Evolutionary conservation across 2,329 filamentous ascomycete genomes (phyloP).

Genomic region (Penicillium paneum): DNA sequence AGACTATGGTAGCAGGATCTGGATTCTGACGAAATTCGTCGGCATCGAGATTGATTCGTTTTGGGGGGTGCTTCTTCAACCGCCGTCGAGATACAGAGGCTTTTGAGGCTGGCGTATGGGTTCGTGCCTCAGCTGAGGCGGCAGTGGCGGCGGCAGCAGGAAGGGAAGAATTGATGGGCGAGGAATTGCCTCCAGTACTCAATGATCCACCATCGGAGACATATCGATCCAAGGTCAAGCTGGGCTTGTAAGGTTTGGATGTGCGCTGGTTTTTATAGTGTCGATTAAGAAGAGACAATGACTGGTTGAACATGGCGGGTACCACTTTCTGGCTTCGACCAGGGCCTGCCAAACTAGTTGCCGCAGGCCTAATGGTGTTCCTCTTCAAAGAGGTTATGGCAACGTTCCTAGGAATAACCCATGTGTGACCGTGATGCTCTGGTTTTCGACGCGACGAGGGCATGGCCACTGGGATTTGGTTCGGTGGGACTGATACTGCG

Average conservation of each 20-base stretch:
- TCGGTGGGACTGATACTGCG: conserved; percentile 1
- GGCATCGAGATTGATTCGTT: conserved; percentile 46
- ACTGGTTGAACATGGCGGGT: conserved; percentile 30
- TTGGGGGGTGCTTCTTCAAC: conserved; percentile 41
- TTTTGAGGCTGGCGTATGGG: neutral
- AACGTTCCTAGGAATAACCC: conserved; percentile 35
- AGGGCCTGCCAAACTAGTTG: conserved; percentile 27
- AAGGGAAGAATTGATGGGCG: conserved; percentile 1
- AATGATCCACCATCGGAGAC: conserved; percentile 23
- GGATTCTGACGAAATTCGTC: conserved; percentile 40
- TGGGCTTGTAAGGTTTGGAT: conserved; percentile 18
- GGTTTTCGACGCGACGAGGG: conserved; percentile 7
- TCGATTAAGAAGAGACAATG: conserved; percentile 33
- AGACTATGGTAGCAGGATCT: conserved; percentile 35
- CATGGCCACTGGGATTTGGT: neutral
- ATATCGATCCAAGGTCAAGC: conserved; percentile 37
- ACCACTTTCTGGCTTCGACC: conserved; percentile 14
- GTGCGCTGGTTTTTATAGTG: conserved; percentile 25
- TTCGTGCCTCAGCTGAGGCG: neutral
- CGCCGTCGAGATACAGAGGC: conserved; percentile 19
- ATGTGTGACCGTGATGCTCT: conserved; percentile 28
- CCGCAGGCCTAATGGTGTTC: conserved; percentile 35
- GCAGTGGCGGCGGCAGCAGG: neutral
- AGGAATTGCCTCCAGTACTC: neutral
- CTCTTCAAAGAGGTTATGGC: conserved; percentile 38